Percentiles rank a stretch among this genome's conserved stretches.
Conservation (phyloP, 176 grass and related monocot species). For the Chloris gayana region DNA sequence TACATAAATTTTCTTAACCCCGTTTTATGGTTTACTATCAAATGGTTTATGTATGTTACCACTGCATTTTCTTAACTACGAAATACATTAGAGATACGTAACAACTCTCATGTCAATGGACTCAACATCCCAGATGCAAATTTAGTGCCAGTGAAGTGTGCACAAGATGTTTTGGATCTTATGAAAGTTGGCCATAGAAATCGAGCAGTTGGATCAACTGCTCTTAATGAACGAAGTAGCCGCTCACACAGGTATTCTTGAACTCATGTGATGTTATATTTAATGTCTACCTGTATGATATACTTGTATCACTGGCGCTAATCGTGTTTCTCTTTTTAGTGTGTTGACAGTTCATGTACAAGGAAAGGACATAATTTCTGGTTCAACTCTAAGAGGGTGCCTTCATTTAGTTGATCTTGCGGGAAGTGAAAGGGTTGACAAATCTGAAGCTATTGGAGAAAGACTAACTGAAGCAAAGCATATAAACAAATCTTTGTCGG, state of each 20-base stretch:
- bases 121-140: conserved; percentile 90
- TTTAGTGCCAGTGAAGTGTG: conserved; percentile 70
- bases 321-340: conserved; percentile 46
- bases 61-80: conserved; percentile 40
- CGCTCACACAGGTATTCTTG: conserved; percentile 78
- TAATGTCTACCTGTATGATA: background rate
- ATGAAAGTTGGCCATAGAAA: conserved; percentile 84
- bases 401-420: conserved; percentile 91
- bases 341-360: conserved; percentile 85
- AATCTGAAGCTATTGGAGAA: conserved; percentile 83
- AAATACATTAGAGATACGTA: conserved; percentile 87
- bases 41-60: background rate
- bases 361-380: conserved; percentile 63
- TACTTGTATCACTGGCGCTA: background rate
- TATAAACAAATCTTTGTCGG: conserved; percentile 85
- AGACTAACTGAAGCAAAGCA: conserved; percentile 84
- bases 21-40: background rate
- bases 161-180: conserved; percentile 79
- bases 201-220: conserved; percentile 73
- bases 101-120: conserved; percentile 88
- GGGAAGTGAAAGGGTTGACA: conserved; percentile 85
- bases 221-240: conserved; percentile 92
- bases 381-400: conserved; percentile 69
- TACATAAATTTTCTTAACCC: conserved; percentile 17
- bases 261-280: background rate